phyloP scores from a whole-genome alignment of 2,329 filamentous ascomycete genomes.

The Botryotinia narcissicola region DNA sequence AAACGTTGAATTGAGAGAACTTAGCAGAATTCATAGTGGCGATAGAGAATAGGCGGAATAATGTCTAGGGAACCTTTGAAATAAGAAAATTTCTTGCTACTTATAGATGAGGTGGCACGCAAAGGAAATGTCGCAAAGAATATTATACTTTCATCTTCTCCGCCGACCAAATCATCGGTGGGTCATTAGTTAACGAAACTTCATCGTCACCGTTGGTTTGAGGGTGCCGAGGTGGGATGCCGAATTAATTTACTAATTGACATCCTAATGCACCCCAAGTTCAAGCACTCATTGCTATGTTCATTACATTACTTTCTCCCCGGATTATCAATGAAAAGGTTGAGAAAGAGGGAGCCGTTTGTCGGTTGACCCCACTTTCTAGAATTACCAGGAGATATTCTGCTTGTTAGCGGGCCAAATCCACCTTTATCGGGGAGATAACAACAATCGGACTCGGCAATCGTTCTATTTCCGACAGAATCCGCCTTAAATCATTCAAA shows the following conservation, averaged over 20 bases:
- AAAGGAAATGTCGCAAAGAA: neutral
- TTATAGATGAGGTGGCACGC: neutral
- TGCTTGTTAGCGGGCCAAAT: neutral
- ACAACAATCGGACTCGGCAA: neutral
- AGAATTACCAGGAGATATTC: neutral
- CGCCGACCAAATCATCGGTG: neutral
- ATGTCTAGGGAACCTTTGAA: neutral
- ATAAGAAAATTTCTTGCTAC: neutral
- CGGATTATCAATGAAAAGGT: neutral
- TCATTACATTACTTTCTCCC: neutral
- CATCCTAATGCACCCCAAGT: neutral
- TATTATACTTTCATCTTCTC: neutral
- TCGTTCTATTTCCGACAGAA: neutral
- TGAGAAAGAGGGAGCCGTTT: too few species aligned
- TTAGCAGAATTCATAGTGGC: neutral
- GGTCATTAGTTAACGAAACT: neutral
- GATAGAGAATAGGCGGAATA: too few species aligned
- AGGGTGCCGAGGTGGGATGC: neutral
- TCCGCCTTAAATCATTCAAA: neutral
- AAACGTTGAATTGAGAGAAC: constrained; percentile 1
- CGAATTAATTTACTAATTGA: neutral
- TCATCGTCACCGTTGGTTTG: neutral
- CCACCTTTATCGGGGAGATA: neutral
- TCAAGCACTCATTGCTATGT: neutral
- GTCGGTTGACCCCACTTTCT: neutral